Evolutionary conservation across 257 asterid species (phyloP), one percentile per base, ranked within the genome.

Genomic region (Scutellaria barbata): DNA sequence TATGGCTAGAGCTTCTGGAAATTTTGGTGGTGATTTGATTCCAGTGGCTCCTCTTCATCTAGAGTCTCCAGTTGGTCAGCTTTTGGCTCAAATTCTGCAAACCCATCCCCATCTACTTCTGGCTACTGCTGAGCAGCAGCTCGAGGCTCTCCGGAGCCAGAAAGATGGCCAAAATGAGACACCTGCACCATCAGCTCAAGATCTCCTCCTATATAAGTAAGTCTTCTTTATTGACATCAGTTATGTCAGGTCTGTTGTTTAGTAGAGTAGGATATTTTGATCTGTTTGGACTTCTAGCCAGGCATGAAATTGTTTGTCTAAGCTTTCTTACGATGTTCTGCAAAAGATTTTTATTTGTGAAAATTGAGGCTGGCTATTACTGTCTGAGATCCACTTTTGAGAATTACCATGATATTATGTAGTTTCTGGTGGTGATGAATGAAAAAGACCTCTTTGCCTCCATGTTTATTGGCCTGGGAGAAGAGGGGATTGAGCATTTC

Each of bases 81-180:
- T 88, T 76, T 83, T 93, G 86, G 69, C 81, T 51, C 87, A 93
- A 73, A 85, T 89, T 61, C 66, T 83, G 59, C 92, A 79, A 73
- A 93, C 87, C 22, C 90, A 85, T 76, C 98, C 97, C 1, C 97
- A 89, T 80, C 84, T 93, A 71, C 89, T 87, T 53, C 81, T 85
- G 54, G 89, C 86, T 55, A 85, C 98, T 55, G 89, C 88, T 45
- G 98, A 93, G 71, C 89, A 93, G 82, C 94, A 90, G 89, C 98
- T 93, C 59, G 97, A 93, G 81, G 81, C 81, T 71, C 97, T 93
- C 54, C 94, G 85, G 83, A 85, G 74, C 45, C 85, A 88, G 72
- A 89, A 86, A 79, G 95, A 89, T 63, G 77, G 75, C 16, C 75
- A 85, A 52, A 76, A 59, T 12, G 87, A 89, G 80, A 74, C 72